Evolutionary conservation across 2,329 filamentous ascomycete species (phyloP), one percentile per base, ranked within the genome.

Genomic region (Xylaria polymorpha): DNA sequence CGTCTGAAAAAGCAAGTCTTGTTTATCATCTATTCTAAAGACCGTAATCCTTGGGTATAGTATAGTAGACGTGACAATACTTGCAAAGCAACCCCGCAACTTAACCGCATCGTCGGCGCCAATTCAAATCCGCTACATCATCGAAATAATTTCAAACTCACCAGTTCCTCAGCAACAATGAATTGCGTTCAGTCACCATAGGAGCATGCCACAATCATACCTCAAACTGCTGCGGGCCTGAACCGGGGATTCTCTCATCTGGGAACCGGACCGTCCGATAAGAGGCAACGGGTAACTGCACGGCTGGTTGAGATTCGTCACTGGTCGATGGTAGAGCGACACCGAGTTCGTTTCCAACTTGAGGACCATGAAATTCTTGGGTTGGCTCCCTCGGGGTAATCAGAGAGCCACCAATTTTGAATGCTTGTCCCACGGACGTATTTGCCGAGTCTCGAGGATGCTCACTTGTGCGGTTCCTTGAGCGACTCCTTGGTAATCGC

Each of bases 181-280:
- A 2, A 7, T 22, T 44, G 18, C 6, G 18, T 12, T 29, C 20
- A 25, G 18, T 10, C 39, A 43, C 15, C 9, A 59, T n/a, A 22
- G 8, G 35, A 35, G n/a, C 10, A 25, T 37, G 22, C 15, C 25
- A 6, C 56, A 32, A 12, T 56, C 50, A 60, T 37, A 55, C 48
- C 14, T 60, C 39, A 8, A 37, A 41, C 22, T 51, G 41, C 6
- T 50, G 44, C 48, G 18, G 61, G n/a, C 35, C 32, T 18, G 32
- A 22, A 25, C 39, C 8, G 12, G 29, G 32, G 10, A 12, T 15
- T 15, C 58, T 39, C 67, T 83, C 84, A 70, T 84, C 83, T 4
- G 82, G 81, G 64, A 85, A 85, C 4, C 82, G 80, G 68, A 85
- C 83, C 18, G 80, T 81, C 68, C 83, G 79, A 39, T 74, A 73